Percentiles rank a stretch among this genome's conserved stretches.
phyloP scores from a whole-genome alignment of 768 basidiomycete species.

The Phaeotremella fagi region DNA sequence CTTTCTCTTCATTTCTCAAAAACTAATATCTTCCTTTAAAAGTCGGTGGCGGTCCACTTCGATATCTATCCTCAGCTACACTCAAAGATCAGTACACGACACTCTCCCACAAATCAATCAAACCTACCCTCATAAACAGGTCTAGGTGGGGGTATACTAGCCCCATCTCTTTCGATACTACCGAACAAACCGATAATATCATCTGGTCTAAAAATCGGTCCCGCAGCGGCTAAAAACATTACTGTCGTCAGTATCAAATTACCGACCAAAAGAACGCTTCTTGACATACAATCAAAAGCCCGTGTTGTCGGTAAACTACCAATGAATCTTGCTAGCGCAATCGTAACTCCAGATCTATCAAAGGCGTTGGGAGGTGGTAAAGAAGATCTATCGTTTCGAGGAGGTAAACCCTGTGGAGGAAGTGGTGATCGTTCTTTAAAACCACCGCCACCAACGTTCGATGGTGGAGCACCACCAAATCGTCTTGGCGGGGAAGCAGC shows the following conservation, averaged over 20 bases:
- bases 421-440: slow-evolving; percentile 7
- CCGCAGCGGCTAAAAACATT: slow-evolving; percentile 50
- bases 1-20: neutral
- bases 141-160: slow-evolving; percentile 7
- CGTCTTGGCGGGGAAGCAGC: slow-evolving; percentile 21
- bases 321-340: slow-evolving; percentile 69
- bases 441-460: slow-evolving; percentile 23
- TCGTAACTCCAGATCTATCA: slow-evolving; percentile 50
- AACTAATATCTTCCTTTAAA: neutral
- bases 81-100: neutral
- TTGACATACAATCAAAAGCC: slow-evolving; percentile 74
- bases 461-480: slow-evolving; percentile 8
- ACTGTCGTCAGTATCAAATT: neutral
- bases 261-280: neutral
- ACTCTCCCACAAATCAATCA: neutral
- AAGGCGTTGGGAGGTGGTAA: slow-evolving; percentile 28
- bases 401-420: neutral
- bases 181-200: slow-evolving; percentile 81
- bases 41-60: neutral
- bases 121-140: neutral
- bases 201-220: slow-evolving; percentile 83
- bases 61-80: neutral
- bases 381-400: slow-evolving; percentile 13
- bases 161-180: slow-evolving; percentile 47
- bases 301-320: slow-evolving; percentile 66